Evolutionary conservation across 192 early-diverging fungal species (phyloP), one percentile per base, ranked within the genome.

Genomic region (Backusella sp.): DNA sequence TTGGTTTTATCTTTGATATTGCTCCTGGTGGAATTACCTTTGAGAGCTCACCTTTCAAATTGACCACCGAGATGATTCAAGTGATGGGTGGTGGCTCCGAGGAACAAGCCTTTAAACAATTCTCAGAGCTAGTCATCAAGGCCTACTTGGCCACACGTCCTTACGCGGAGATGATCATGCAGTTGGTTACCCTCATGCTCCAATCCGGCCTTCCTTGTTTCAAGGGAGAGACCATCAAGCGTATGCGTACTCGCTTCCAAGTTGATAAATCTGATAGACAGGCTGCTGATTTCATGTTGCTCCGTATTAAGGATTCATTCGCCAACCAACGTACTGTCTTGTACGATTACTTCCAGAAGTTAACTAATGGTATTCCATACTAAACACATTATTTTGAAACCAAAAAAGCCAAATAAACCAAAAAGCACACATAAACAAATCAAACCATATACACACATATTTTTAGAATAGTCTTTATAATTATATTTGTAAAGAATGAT

Each of bases 1-100:
- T 99, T 78, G 98, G 98, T 17, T 99, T 99, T 80, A 97, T 99
- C 74, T 87, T 99, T 62, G 96, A 97, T 71, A 99, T 99, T 80
- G 94, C 96, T n/a, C 97, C 97, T 11, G 98, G 98, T 76, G 98
- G 98, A 14, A 93, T 95, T 70, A 96, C 89, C 21, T 94, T 99
- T 77, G 98, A 99, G 83, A 94, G 89, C 6, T 93, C 96, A 14
- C 98, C 98, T 3, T 99, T 99, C 91, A 99, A 99, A 82, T 85
- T 99, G 74, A 99, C 98, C 0, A 88, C 94, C 32, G 98, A 99
- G 86, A 97, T 98, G 91, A 91, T 99, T 56, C 87, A 94, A 75
- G 93, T 99, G 34, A 95, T 99, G 96, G 97, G 98, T 41, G 95
- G 94, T n/a, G 89, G 92, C 39, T 80, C 89, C 4, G 86, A 90